Evolutionary conservation across 1,284 basidiomycete genomes (phyloP).

Genomic region (Fomitiporia mediterranea): DNA sequence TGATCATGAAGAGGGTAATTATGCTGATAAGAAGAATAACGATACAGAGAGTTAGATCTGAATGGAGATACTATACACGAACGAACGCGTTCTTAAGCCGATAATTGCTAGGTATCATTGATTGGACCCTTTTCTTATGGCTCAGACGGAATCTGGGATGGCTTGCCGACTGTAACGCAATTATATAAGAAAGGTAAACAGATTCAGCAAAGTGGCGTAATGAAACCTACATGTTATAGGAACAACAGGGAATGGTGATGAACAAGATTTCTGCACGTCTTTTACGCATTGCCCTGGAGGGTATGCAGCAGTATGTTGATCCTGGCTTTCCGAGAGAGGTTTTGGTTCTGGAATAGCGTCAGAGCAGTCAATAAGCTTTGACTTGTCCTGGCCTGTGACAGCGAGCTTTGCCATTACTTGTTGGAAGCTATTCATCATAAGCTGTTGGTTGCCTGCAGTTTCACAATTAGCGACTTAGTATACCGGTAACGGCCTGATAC

Average conservation of each 20-base stretch:
- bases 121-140: no score
- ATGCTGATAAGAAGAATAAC: no score
- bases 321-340: neutral
- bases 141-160: no score
- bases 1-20: no score
- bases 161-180: no score
- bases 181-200: neutral
- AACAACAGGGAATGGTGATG: constrained; percentile 14
- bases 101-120: no score
- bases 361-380: constrained; percentile 20
- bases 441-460: constrained; percentile 11
- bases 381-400: constrained; percentile 28
- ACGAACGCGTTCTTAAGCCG: no score
- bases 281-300: constrained; percentile 11
- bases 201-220: neutral
- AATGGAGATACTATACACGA: no score
- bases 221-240: constrained; percentile 12
- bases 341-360: constrained; percentile 18
- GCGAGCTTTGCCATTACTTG: constrained; percentile 29
- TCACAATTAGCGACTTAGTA: neutral
- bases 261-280: constrained; percentile 16
- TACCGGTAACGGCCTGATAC: neutral
- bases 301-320: constrained; percentile 3
- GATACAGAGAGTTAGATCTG: no score
- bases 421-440: constrained; percentile 17